Evolutionary conservation across 2,329 filamentous ascomycete species (phyloP), one percentile per base, ranked within the genome.

Genomic region (Polytolypa hystricis): DNA sequence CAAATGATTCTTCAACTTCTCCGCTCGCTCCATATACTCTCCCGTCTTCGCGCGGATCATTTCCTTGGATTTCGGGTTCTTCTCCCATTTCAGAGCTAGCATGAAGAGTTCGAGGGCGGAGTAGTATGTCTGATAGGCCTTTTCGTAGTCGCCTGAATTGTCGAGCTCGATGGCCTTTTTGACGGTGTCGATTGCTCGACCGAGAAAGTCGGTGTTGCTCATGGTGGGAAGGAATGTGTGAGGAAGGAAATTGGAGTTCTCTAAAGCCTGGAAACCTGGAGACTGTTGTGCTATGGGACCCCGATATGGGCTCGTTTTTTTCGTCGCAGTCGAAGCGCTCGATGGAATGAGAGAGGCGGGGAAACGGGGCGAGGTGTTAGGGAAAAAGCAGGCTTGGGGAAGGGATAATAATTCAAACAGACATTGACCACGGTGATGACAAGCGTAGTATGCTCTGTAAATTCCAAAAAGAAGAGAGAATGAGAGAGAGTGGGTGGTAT

Each of bases 21-120:
- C 91, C 46, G 91, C 91, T 44, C 91, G 84, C 64, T 95, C 89
- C 81, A 98, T 94, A 70, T 98, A 98, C 58, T 95, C 89, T 51
- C 73, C 83, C 14, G 87, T 86, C 69, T 96, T 96, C 51, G 83
- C 78, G 50, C 91, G 81, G 61, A 98, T 95, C 75, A 94, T 93
- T 57, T 93, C 86, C 70, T 96, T 96, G 46, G 85, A 87, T 52
- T 87, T 89, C 45, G 83, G 79, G 66, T 95, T 96, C 74, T 96
- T 98, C 69, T 98, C 91, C 89, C 89, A 98, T 71, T 98, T 98
- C 42, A 98, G 73, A 21, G 91, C 91, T 43, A 96, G 82, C 83
- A 98, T 94, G 71, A 96, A 98, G 40, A 96, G 77, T 65, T 98
- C 89, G 50, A 98, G 82, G 35, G 89, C 81, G 49, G 85, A 80